phyloP scores from a whole-genome alignment of 1,139 yeast species.

The Nematodospora anomalae region DNA sequence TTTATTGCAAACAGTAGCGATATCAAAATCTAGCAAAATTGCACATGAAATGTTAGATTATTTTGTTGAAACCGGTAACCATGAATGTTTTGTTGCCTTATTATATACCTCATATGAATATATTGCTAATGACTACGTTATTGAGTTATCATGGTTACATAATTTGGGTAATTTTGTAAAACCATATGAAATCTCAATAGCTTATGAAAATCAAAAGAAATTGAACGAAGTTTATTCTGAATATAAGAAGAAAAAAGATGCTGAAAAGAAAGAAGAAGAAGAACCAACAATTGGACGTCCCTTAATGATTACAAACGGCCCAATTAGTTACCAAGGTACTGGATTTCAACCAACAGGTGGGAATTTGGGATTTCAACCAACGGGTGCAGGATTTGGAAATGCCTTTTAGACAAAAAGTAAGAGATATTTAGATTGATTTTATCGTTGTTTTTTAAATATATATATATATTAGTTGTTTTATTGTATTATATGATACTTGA shows the following conservation, averaged over 20 bases:
- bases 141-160: constrained; percentile 90
- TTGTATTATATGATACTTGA: constrained; percentile 14
- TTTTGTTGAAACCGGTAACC: constrained; percentile 96
- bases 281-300: constrained; percentile 47
- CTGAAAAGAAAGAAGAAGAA: constrained; percentile 56
- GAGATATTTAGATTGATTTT: constrained; percentile 5
- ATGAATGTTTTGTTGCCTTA: constrained; percentile 91
- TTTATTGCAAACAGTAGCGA: constrained; percentile 89
- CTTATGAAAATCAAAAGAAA: constrained; percentile 72
- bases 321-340: constrained; percentile 60
- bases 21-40: constrained; percentile 74
- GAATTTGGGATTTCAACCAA: constrained; percentile 36
- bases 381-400: constrained; percentile 49
- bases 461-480: constrained; percentile 4
- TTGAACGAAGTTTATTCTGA: constrained; percentile 68
- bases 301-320: constrained; percentile 68
- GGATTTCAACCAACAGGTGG: constrained; percentile 27
- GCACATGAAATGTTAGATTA: constrained; percentile 87
- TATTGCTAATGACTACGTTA: constrained; percentile 77
- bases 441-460: constrained; percentile 3
- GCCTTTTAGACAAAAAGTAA: constrained; percentile 29
- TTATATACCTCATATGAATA: constrained; percentile 83
- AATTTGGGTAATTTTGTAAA: constrained; percentile 74
- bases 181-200: constrained; percentile 85
- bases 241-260: constrained; percentile 65